Conservation (phyloP, 352 stramenopile species). For the Pythium sp. region DNA sequence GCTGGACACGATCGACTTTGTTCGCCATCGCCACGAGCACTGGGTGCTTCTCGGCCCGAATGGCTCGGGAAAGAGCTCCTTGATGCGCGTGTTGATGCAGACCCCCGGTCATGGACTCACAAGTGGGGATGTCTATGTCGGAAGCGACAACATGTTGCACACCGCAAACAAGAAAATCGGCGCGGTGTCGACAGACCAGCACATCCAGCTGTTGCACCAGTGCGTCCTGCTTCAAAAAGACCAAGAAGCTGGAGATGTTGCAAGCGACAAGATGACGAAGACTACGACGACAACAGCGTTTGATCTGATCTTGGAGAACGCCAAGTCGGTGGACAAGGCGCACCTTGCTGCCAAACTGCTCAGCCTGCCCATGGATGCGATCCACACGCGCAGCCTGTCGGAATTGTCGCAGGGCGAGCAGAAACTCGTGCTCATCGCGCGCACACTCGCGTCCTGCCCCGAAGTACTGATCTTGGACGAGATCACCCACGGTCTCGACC, state of each 20-base stretch:
- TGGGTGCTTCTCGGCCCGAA: slow-evolving; percentile 73
- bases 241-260: slow-evolving; percentile 1
- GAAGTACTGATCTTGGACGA: slow-evolving; percentile 90
- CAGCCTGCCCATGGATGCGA: slow-evolving; percentile 22
- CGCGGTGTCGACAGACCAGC: slow-evolving; percentile 88
- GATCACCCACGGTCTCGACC: slow-evolving; percentile 90
- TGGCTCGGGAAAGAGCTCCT: slow-evolving; percentile 72
- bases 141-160: slow-evolving; percentile 12
- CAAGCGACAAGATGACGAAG: slow-evolving; percentile 14
- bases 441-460: slow-evolving; percentile 67
- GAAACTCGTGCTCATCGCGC: slow-evolving; percentile 88
- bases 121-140: slow-evolving; percentile 36
- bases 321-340: slow-evolving; percentile 29
- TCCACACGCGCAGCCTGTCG: slow-evolving; percentile 47
- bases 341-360: slow-evolving; percentile 35
- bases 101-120: slow-evolving; percentile 47
- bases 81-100: slow-evolving; percentile 74
- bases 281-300: slow-evolving; percentile 21
- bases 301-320: slow-evolving; percentile 43
- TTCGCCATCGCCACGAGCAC: slow-evolving; percentile 47
- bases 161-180: slow-evolving; percentile 29
- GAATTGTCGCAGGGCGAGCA: slow-evolving; percentile 90
- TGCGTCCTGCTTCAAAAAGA: slow-evolving; percentile 21
- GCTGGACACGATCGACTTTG: slow-evolving; percentile 51
- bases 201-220: slow-evolving; percentile 75